phyloP scores from a whole-genome alignment of 2,329 filamentous ascomycete species.

The Phymatotrichopsis omnivora region DNA sequence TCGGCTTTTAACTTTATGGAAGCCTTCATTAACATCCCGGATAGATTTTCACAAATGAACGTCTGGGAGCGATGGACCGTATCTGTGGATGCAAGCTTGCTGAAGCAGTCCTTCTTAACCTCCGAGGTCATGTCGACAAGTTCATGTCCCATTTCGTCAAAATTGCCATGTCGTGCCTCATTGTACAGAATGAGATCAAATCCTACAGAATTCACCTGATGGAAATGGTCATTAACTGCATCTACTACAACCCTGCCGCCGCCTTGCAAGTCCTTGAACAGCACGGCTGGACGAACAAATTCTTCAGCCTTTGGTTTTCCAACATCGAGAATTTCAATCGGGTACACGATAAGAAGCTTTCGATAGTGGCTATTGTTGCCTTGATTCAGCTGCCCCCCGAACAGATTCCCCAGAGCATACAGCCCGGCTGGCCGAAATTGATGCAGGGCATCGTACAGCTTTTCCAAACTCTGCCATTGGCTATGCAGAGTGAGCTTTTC shows the following conservation, averaged over 20 bases:
- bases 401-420: conserved; percentile 82
- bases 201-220: conserved; percentile 92
- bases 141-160: conserved; percentile 81
- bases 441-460: conserved; percentile 79
- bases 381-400: conserved; percentile 69
- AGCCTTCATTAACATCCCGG: conserved; percentile 9
- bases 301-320: conserved; percentile 97
- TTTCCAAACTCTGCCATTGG: conserved; percentile 81
- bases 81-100: conserved; percentile 97
- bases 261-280: conserved; percentile 78
- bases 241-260: conserved; percentile 90
- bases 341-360: conserved; percentile 98
- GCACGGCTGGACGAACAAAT: conserved; percentile 94
- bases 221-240: conserved; percentile 97
- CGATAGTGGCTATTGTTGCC: conserved; percentile 82
- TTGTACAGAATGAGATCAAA: conserved; percentile 63
- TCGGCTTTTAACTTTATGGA: background rate
- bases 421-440: conserved; percentile 87
- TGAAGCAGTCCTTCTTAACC: conserved; percentile 92
- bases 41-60: conserved; percentile 86
- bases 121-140: conserved; percentile 77
- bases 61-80: conserved; percentile 84
- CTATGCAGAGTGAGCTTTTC: conserved; percentile 60
- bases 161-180: conserved; percentile 76
- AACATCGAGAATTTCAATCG: conserved; percentile 87